Percentiles rank a stretch among this genome's conserved stretches.
Conservation (phyloP, 192 early-diverging fungal species). For the Entomortierella beljakovae region DNA sequence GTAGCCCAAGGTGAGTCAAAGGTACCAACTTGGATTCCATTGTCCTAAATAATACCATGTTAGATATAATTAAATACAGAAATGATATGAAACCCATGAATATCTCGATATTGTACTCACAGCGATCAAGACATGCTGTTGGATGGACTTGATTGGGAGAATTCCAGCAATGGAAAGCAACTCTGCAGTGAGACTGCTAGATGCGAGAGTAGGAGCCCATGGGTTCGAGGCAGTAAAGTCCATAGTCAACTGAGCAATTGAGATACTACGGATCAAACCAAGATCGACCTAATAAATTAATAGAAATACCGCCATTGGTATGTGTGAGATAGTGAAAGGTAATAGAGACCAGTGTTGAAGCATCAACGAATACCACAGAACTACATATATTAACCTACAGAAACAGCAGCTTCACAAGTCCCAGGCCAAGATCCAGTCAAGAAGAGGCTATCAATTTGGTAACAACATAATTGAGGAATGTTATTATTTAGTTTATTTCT, state of each 20-base stretch:
- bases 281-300: conserved; percentile 23
- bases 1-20: conserved; percentile 35
- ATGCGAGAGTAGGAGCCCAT: conserved; percentile 56
- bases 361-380: background rate
- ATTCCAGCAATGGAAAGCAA: conserved; percentile 52
- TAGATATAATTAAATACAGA: too few species aligned
- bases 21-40: conserved; percentile 28
- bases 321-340: too few species aligned
- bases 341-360: background rate
- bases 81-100: too few species aligned
- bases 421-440: conserved; percentile 42
- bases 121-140: conserved; percentile 31
- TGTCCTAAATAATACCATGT: conserved; percentile 16
- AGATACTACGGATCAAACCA: conserved; percentile 52
- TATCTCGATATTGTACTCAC: conserved; percentile 17
- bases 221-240: conserved; percentile 60
- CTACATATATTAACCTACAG: conserved; percentile 21
- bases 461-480: background rate
- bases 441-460: conserved; percentile 16
- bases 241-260: conserved; percentile 58
- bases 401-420: conserved; percentile 34
- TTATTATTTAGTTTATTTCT: too few species aligned
- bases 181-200: conserved; percentile 55
- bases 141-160: conserved; percentile 30
- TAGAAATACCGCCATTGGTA: background rate